phyloP scores from a whole-genome alignment of 805 yeast species.

The Myxozyma nipponensis region DNA sequence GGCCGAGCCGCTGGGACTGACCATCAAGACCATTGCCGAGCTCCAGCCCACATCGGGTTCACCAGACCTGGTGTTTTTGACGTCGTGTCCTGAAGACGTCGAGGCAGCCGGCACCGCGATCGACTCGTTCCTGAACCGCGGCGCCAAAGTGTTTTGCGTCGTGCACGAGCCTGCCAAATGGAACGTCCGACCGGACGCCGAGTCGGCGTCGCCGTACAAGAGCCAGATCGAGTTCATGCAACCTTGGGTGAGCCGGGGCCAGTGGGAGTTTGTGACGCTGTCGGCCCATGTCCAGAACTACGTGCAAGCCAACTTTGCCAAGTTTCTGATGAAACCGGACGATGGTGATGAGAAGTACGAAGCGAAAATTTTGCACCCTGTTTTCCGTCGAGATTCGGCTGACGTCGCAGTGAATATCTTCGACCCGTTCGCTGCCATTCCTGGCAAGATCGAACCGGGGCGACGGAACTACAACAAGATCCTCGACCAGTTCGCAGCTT shows the following conservation, averaged over 20 bases:
- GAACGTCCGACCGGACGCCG: slow-evolving; percentile 6
- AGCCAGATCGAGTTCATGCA: slow-evolving; percentile 17
- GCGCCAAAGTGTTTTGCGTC: slow-evolving; percentile 13
- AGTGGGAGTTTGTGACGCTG: slow-evolving; percentile 24
- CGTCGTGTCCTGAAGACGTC: slow-evolving; percentile 16
- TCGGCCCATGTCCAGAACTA: slow-evolving; percentile 22
- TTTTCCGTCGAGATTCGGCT: slow-evolving; percentile 8
- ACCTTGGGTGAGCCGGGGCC: slow-evolving; percentile 25
- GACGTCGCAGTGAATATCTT: slow-evolving; percentile 6
- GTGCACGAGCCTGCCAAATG: slow-evolving; percentile 16
- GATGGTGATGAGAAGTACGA: slow-evolving; percentile 12
- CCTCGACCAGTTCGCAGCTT: slow-evolving; percentile 14
- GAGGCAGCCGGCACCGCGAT: not conserved
- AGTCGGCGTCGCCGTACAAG: slow-evolving; percentile 11
- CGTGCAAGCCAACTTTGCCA: slow-evolving; percentile 19
- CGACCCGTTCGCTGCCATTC: slow-evolving; percentile 23
- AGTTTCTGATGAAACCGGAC: slow-evolving; percentile 17
- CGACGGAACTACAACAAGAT: slow-evolving; percentile 25
- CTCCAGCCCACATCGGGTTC: not conserved
- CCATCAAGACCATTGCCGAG: not conserved
- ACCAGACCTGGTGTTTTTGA: slow-evolving; percentile 11
- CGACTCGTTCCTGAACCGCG: slow-evolving; percentile 3
- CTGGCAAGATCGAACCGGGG: slow-evolving; percentile 26
- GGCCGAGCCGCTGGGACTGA: slow-evolving; percentile 8
- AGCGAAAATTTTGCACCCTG: slow-evolving; percentile 22